These are phyloP conservation scores for Piper longum DNA, from an alignment of 164 flowering plant species.

Conservation along the genomic window DNA sequence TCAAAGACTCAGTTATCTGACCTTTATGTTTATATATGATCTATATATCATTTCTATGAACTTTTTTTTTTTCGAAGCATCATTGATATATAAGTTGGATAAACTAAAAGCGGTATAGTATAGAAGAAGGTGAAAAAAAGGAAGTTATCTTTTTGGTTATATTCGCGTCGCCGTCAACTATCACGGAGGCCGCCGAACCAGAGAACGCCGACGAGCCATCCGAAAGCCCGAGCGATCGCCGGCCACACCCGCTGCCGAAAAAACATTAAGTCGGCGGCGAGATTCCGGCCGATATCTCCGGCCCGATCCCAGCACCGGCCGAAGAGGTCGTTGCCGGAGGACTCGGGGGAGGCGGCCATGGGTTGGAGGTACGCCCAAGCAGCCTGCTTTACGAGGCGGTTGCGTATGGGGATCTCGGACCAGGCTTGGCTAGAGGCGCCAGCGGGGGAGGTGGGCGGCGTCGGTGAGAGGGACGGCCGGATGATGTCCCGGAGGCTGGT, in stretches of 20 bases:
- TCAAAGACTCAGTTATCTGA: too few species aligned
- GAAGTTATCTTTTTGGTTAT: neutral
- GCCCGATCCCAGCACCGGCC: conserved; percentile 23
- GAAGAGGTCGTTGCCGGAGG: conserved; percentile 24
- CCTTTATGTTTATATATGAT: too few species aligned
- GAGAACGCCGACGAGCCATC: conserved; percentile 5
- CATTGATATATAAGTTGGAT: neutral
- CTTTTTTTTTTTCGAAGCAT: too few species aligned
- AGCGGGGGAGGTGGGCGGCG: conserved; percentile 18
- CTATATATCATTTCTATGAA: too few species aligned
- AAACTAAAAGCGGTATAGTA: neutral
- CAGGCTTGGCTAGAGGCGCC: conserved; percentile 12
- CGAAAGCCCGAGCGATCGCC: conserved; percentile 15
- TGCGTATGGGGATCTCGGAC: conserved; percentile 55
- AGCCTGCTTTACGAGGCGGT: conserved; percentile 81
- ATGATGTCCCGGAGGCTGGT: conserved; percentile 51
- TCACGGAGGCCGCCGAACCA: neutral
- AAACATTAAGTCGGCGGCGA: conserved; percentile 18
- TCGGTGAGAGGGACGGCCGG: conserved; percentile 18
- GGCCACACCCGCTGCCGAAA: conserved; percentile 13
- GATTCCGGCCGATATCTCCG: conserved; percentile 6
- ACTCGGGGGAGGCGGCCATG: conserved; percentile 37
- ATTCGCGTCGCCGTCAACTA: neutral
- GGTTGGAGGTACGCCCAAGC: conserved; percentile 97
- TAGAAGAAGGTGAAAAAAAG: neutral